These are phyloP conservation scores for Suillus spraguei DNA, from an alignment of 768 basidiomycete genomes.

Conservation along the genomic window DNA sequence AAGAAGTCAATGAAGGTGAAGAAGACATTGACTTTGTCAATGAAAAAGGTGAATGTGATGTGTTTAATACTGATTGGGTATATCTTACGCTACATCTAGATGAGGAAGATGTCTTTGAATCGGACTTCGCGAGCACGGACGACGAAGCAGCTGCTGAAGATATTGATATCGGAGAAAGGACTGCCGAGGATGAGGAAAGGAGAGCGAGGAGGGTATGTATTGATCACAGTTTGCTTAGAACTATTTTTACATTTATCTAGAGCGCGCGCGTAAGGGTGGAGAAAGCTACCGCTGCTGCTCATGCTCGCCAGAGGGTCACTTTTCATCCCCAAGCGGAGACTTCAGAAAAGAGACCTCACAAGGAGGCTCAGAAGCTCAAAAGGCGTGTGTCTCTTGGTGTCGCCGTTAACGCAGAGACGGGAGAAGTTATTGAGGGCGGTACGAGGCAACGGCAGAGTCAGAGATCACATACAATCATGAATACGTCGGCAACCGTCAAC, in stretches of 20 bases:
- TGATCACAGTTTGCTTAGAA: not conserved
- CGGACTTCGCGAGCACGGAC: slow-evolving; percentile 86
- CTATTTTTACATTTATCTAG: slow-evolving; percentile 35
- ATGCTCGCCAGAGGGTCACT: slow-evolving; percentile 64
- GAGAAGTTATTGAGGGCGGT: slow-evolving; percentile 48
- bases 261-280: slow-evolving; percentile 58
- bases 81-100: slow-evolving; percentile 43
- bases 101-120: slow-evolving; percentile 81
- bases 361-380: slow-evolving; percentile 30
- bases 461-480: slow-evolving; percentile 70
- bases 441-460: slow-evolving; percentile 55
- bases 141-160: slow-evolving; percentile 60
- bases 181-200: slow-evolving; percentile 62
- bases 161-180: slow-evolving; percentile 56
- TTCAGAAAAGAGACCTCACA: slow-evolving; percentile 30
- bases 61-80: not conserved
- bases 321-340: slow-evolving; percentile 58
- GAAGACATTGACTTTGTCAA: slow-evolving; percentile 75
- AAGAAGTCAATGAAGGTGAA: slow-evolving; percentile 58
- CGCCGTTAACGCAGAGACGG: slow-evolving; percentile 61
- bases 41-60: slow-evolving; percentile 51
- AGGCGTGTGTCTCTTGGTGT: slow-evolving; percentile 58
- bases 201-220: slow-evolving; percentile 33
- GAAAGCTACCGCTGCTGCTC: slow-evolving; percentile 65
- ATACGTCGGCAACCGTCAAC: slow-evolving; percentile 65